Conservation (phyloP, 305 asterid genomes). For the Coffea humblotiana region DNA sequence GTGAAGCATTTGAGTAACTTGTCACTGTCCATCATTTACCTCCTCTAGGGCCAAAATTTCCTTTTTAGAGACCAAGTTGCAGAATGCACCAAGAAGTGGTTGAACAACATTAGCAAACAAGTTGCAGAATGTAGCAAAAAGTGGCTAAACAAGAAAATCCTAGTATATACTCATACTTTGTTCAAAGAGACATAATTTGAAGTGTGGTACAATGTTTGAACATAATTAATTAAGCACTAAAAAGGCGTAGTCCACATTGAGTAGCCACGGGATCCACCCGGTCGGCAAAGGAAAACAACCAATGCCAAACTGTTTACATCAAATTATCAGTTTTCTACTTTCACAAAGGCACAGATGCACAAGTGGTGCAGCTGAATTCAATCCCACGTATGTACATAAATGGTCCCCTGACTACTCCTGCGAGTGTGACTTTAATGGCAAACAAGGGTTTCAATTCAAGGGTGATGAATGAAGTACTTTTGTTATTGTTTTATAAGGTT, state of each 20-base stretch:
- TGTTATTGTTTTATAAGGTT: conserved; percentile 23
- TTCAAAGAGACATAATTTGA: not conserved
- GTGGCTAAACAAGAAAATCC: not conserved
- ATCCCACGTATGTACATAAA: conserved; percentile 7
- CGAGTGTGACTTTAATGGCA: conserved; percentile 36
- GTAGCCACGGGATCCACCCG: not conserved
- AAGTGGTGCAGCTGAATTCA: conserved; percentile 34
- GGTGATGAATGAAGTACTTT: conserved; percentile 32
- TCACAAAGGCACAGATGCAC: conserved; percentile 20
- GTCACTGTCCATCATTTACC: conserved; percentile 1
- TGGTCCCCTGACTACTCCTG: conserved; percentile 38
- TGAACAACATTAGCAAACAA: not conserved
- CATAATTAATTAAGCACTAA: not conserved
- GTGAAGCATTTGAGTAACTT: not conserved
- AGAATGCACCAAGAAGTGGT: not conserved
- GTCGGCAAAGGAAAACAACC: conserved; percentile 14
- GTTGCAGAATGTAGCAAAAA: not conserved
- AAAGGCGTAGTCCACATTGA: not conserved
- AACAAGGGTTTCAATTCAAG: conserved; percentile 24
- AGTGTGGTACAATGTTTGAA: not conserved
- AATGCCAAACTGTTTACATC: conserved; percentile 17
- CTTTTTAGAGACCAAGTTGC: conserved; percentile 1
- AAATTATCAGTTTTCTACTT: conserved; percentile 24
- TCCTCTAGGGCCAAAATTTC: conserved; percentile 2
- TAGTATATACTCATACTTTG: not conserved